Evolutionary conservation across 2,329 filamentous ascomycete genomes (phyloP).

Genomic region (Pseudogymnoascus verrucosus): DNA sequence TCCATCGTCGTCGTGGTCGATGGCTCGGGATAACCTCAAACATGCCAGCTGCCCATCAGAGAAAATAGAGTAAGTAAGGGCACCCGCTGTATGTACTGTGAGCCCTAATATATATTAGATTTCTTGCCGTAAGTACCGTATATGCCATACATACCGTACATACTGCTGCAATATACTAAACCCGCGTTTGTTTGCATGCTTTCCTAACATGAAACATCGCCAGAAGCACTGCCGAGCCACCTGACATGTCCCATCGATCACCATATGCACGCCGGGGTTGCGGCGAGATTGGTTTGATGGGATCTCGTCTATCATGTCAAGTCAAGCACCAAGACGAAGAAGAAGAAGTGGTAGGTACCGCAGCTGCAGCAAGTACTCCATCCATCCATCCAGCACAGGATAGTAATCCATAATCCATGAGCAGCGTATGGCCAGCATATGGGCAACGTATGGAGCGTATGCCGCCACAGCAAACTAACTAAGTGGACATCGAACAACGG

Average conservation of each 20-base stretch:
- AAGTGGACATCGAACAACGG: neutral
- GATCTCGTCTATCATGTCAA: neutral
- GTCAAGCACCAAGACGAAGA: neutral
- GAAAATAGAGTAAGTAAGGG: neutral
- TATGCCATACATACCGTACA: neutral
- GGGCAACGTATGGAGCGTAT: neutral
- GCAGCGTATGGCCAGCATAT: neutral
- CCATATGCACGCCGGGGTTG: neutral
- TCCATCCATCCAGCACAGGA: neutral
- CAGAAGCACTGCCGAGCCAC: conserved; percentile 3
- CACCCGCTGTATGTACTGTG: neutral
- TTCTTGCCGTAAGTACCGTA: neutral
- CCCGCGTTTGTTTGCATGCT: neutral
- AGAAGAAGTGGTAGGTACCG: neutral
- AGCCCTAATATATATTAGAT: conserved; percentile 1
- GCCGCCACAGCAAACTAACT: neutral
- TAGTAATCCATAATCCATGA: neutral
- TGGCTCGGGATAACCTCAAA: neutral
- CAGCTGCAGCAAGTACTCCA: neutral
- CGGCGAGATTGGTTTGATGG: neutral
- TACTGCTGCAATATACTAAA: neutral
- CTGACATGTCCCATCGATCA: conserved; percentile 5
- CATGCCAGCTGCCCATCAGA: neutral
- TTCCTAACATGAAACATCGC: neutral
- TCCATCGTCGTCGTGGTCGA: neutral